Conservation (phyloP, 2,329 filamentous ascomycete genomes). For the Magnaporthiopsis rhizophila region DNA sequence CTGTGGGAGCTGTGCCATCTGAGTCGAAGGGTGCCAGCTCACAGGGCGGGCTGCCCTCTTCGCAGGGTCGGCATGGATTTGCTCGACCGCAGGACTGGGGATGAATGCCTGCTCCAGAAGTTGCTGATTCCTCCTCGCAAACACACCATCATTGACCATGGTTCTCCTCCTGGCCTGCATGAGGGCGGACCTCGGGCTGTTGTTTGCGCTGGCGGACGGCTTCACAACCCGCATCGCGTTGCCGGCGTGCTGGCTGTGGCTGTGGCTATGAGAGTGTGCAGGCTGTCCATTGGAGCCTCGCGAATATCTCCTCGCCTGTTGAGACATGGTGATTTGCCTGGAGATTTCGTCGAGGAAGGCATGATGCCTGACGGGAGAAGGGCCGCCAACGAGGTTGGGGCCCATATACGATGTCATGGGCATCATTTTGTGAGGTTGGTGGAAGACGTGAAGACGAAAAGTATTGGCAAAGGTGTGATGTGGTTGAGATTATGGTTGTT, state of each 20-base stretch:
- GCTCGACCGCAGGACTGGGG: conserved; percentile 24
- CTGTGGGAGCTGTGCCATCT: conserved; percentile 20
- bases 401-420: conserved; percentile 10
- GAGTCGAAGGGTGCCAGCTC: conserved; percentile 68
- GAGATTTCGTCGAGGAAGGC: conserved; percentile 42
- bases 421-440: conserved; percentile 12
- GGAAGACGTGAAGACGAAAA: neutral
- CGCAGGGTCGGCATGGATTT: conserved; percentile 24
- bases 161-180: conserved; percentile 47
- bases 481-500: no score
- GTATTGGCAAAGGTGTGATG: neutral
- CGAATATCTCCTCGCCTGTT: conserved; percentile 38
- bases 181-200: conserved; percentile 53
- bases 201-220: conserved; percentile 48
- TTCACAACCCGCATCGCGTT: conserved; percentile 54
- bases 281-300: conserved; percentile 39
- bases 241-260: conserved; percentile 17
- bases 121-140: conserved; percentile 38
- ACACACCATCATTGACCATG: conserved; percentile 41
- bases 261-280: conserved; percentile 19
- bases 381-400: conserved; percentile 21
- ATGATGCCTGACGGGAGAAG: conserved; percentile 28
- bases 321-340: conserved; percentile 37
- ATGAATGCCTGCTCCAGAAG: conserved; percentile 34
- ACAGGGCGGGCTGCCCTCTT: conserved; percentile 48